These are phyloP conservation scores for Saccharomyces kudriavzevii DNA, from an alignment of 805 yeast species.

Conservation along the genomic window DNA sequence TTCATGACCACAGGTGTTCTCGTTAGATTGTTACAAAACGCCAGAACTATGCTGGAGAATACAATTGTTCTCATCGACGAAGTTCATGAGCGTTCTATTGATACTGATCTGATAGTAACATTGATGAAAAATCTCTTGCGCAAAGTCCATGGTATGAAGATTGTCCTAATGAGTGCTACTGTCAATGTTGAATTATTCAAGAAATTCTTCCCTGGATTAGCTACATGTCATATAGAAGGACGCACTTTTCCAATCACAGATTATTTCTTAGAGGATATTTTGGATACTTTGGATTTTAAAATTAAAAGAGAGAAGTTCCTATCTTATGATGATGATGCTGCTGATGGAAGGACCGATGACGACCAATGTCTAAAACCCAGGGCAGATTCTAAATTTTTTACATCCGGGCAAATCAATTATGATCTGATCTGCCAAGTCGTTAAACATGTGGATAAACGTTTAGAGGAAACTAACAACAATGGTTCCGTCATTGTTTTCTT, in stretches of 20 bases:
- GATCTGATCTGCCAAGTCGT: slow-evolving; percentile 58
- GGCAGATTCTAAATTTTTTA: slow-evolving; percentile 59
- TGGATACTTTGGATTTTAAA: slow-evolving; percentile 49
- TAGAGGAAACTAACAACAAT: slow-evolving; percentile 34
- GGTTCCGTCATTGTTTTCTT: slow-evolving; percentile 82
- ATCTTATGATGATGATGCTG: slow-evolving; percentile 16
- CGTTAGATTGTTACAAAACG: slow-evolving; percentile 67
- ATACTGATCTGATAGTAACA: slow-evolving; percentile 76
- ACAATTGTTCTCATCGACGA: slow-evolving; percentile 80
- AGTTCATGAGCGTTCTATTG: slow-evolving; percentile 93
- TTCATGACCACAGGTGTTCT: slow-evolving; percentile 92
- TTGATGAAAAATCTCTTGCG: slow-evolving; percentile 56
- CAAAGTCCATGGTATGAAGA: slow-evolving; percentile 43
- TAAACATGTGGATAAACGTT: slow-evolving; percentile 40
- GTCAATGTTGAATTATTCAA: slow-evolving; percentile 64
- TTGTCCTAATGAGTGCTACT: slow-evolving; percentile 91
- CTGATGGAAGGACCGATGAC: slow-evolving; percentile 10
- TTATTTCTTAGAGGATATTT: slow-evolving; percentile 58
- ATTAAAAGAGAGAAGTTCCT: slow-evolving; percentile 29
- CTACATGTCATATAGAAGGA: slow-evolving; percentile 80
- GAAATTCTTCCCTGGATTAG: slow-evolving; percentile 51
- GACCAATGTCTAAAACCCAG: slow-evolving; percentile 45
- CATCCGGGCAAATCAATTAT: slow-evolving; percentile 63
- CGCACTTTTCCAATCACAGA: slow-evolving; percentile 88
- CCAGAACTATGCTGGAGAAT: slow-evolving; percentile 38